These are phyloP conservation scores for Gossypium rotundifolium DNA, from an alignment of 345 rosid species.

Conservation along the genomic window DNA sequence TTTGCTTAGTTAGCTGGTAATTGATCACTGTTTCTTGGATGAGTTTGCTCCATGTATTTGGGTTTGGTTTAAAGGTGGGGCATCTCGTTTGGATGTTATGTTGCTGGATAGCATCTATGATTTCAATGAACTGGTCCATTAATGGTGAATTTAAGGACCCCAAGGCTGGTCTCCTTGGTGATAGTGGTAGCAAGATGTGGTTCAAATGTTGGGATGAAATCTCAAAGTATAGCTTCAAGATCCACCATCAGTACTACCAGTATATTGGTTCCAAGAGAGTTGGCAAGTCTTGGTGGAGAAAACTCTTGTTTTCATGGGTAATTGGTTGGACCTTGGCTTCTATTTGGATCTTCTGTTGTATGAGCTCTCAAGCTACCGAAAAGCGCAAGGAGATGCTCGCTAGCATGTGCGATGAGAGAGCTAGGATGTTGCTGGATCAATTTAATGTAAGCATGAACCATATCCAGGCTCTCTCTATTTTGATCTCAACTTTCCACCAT, in stretches of 20 bases:
- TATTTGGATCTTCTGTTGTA: conserved; percentile 47
- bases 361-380: conserved; percentile 70
- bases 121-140: conserved; percentile 57
- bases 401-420: conserved; percentile 96
- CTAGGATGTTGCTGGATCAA: conserved; percentile 97
- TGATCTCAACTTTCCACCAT: conserved; percentile 93
- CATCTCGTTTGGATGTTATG: conserved; percentile 78
- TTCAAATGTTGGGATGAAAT: conserved; percentile 55
- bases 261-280: conserved; percentile 53
- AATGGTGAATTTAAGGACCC: conserved; percentile 50
- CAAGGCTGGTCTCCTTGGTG: conserved; percentile 40
- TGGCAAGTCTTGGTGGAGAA: conserved; percentile 56
- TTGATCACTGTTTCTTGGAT: conserved; percentile 47
- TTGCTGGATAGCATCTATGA: conserved; percentile 60
- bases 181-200: conserved; percentile 54
- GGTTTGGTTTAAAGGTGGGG: conserved; percentile 80
- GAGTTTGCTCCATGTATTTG: conserved; percentile 69
- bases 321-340: conserved; percentile 44
- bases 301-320: conserved; percentile 55
- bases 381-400: conserved; percentile 71
- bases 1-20: conserved; percentile 24
- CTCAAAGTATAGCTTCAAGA: conserved; percentile 35
- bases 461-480: conserved; percentile 91
- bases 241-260: conserved; percentile 52
- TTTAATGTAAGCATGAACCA: conserved; percentile 99